Base-by-base conservation (phyloP, 805 yeast genomes). In the Blastobotrys chiropterorum region DNA sequence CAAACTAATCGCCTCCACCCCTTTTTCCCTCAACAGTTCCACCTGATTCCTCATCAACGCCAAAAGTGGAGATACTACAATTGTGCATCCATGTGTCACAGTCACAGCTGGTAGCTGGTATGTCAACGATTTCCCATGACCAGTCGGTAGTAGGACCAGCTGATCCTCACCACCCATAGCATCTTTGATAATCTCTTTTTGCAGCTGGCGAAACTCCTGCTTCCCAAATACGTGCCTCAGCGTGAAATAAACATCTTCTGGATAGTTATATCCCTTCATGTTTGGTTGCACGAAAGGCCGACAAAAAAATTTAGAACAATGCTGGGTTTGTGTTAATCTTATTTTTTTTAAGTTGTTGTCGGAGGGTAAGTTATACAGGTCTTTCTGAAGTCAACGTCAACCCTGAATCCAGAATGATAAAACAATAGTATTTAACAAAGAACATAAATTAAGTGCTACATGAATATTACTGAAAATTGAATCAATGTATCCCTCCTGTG, bases 1-100 rank as follows among this genome's bases (percentile, higher is more conserved):
- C 50, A 94, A 79, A 94, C 89, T 87, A 13, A 87, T 92, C 0
- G 98, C 97, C 43, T 77, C 77, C 48, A 94, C 83, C 54, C 82
- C 77, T 45, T 79, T 81, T 30, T 73, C 78, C 53, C 81, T 67
- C 45, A 94, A 70, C 66, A 90, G 96, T 47, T 80, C 84, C 0
- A 94, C 96, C 67, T 94, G 99, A 68, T 94, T 99, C 69, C 92
- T 96, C 98, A 94, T 94, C 55, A 94, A 76, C 1, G 99, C 92
- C 38, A 94, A 88, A 57, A 94, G 77, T 0, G 99, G 99, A 0
- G 98, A 92, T 4, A 94, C 80, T 3, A 94, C 99, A 40, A 94
- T 79, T 0, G 98, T 89, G 0, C 94, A 85, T 14, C 97, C 98
- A 1, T 97, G 97, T 1, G 83, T 74, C 42, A 75, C 73, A 1